Base-by-base conservation (phyloP, 2,329 filamentous ascomycete genomes). In the Ophiocordyceps camponoti-leonardi region DNA sequence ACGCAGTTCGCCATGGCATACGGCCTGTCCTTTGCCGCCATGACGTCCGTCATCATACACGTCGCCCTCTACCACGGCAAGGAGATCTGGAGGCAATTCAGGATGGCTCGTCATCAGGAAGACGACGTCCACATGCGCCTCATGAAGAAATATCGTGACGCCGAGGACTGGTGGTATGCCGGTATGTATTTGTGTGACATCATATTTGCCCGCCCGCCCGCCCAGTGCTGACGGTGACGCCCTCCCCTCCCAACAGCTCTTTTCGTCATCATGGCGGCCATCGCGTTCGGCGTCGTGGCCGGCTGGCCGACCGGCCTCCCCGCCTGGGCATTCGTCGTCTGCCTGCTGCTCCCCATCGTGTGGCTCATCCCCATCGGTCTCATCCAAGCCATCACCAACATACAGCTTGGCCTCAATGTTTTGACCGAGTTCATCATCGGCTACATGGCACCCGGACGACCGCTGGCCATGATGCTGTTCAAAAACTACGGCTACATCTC, bases 401-500 rank as follows among this genome's bases (percentile, higher is more conserved):
- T 73, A 44, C 73, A 78, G 56, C 66, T 83, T 4, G 79, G 79
- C 5, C 66, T 85, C 20, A 83, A 83, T 52, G 79, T 86, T 18
- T 61, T 85, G 48, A 81, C 79, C n/a, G 80, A 84, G 56, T 83
- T 81, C 53, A 71, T 86, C 48, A 72, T 81, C 49, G 81, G 81
- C 6, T 85, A 85, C 59, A 80, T 85, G 68, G 72, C 81, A 44
- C 81, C 81, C 0, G 81, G 81, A 23, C 71, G 71, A 3, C 81
- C 81, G 2, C 67, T 85, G 49, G 79, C 79, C 43, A 79, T 84
- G 71, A 86, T 86, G 80, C 72, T 85, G 64, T 85, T 85, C 66
- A 84, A 84, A 61, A 82, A 79, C 49, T 85, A 81, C 53, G 77
- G 79, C 44, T 83, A 81, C 56, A 73, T 83, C 46, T 76, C 69